Evolutionary conservation across 768 basidiomycete genomes (phyloP), one percentile per base, ranked within the genome.

Genomic region (Omphalotus guepiniiformis): DNA sequence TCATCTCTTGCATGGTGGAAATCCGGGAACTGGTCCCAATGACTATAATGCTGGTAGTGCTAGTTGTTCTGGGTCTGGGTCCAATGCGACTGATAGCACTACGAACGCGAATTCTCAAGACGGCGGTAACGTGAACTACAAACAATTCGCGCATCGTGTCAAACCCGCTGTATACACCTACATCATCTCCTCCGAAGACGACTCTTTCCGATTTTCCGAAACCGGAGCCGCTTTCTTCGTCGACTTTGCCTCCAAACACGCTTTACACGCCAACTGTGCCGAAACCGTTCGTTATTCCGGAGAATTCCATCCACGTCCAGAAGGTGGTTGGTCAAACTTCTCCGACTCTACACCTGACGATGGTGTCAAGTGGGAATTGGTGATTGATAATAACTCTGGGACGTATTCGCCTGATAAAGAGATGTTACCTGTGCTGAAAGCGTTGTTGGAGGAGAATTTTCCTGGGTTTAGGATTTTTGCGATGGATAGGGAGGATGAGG

Each of bases 151-250:
- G 13, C 56, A 68, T 19, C 78, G 84, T 52, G 75, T 89, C 64
- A 88, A 88, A 59, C 87, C 87, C 36, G 83, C 84, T 0, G 79
- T 91, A 19, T 93, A 92, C 67, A 92, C 91, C 30, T 93, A 92
- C 66, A 75, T 92, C 61, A 82, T 93, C 59, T 78, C 83, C 3
- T 68, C 77, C 4, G 81, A 84, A 45, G 88, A 88, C 64, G 79
- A 88, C 51, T 76, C 85, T 7, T 73, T 90, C 53, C 78, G 89
- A 18, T 91, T 92, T 65, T 89, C 87, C 22, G 89, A 91, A 63
- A 93, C 89, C 3, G 88, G 88, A 13, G 87, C 88, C 9, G 83
- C 86, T 27, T 92, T 92, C 66, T 88, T 89, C 56, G 86, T 90
- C 51, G 86, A 91, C 64, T 85, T 91, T 59, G 85, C 83, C 35